Evolutionary conservation across 2,329 filamentous ascomycete genomes (phyloP).

Genomic region (Biscogniauxia marginata): DNA sequence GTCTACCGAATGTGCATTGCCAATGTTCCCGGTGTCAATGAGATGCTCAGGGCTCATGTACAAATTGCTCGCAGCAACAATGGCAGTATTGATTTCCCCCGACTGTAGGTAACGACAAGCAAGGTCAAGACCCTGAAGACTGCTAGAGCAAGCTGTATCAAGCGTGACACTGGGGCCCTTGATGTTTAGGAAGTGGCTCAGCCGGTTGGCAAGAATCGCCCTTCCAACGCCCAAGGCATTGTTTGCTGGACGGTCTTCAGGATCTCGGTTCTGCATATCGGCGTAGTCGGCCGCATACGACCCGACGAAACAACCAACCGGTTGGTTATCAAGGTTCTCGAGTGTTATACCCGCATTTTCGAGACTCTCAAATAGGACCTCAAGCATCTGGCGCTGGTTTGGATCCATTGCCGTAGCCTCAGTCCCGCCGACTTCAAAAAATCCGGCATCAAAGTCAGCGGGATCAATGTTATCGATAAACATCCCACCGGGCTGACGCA

Average conservation of each 20-base stretch:
- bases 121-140: conserved; percentile 6
- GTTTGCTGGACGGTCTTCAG: conserved; percentile 16
- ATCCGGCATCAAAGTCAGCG: conserved; percentile 34
- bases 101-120: conserved; percentile 4
- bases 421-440: conserved; percentile 22
- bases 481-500: conserved; percentile 36
- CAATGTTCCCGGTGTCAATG: conserved; percentile 13
- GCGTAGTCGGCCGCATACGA: conserved; percentile 21
- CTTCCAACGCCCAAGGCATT: conserved; percentile 18
- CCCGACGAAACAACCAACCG: conserved; percentile 24
- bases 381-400: conserved; percentile 27
- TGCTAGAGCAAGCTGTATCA: conserved; percentile 10
- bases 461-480: conserved; percentile 38
- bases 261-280: conserved; percentile 20
- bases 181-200: conserved; percentile 35
- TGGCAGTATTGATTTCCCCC: conserved; percentile 24
- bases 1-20: conserved; percentile 11
- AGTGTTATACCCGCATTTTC: conserved; percentile 27
- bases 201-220: conserved; percentile 31
- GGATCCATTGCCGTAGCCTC: conserved; percentile 27
- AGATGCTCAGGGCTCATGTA: conserved; percentile 31
- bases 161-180: conserved; percentile 24
- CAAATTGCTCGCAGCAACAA: conserved; percentile 32
- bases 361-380: conserved; percentile 30
- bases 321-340: conserved; percentile 11